These are phyloP conservation scores for Solanum sejunctum DNA, from an alignment of 257 asterid genomes.

Conservation along the genomic window DNA sequence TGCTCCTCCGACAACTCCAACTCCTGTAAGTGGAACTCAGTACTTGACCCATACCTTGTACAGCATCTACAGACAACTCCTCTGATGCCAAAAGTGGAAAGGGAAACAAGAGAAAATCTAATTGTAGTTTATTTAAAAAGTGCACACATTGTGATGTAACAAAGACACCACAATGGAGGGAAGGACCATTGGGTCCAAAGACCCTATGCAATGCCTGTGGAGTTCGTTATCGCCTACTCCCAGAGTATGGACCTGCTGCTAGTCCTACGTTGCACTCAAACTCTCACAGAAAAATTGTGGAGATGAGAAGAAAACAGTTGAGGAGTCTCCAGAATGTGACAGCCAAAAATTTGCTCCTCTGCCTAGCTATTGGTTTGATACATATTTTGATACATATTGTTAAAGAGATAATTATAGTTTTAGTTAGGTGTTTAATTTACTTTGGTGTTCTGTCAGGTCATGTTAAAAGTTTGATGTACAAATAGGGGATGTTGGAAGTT, in stretches of 20 bases:
- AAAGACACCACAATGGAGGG: conserved; percentile 58
- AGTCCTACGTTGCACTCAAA: conserved; percentile 56
- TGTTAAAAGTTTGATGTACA: conserved; percentile 8
- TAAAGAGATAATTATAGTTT: conserved; percentile 7
- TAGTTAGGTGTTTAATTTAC: conserved; percentile 12
- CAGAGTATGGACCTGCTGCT: conserved; percentile 54
- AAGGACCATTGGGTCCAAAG: conserved; percentile 59
- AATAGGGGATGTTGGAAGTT: not conserved
- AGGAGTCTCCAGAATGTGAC: conserved; percentile 13
- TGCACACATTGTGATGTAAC: conserved; percentile 50
- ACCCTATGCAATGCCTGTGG: conserved; percentile 62
- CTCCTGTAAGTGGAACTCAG: too few species aligned
- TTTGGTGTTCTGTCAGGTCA: not conserved
- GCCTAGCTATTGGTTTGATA: conserved; percentile 28
- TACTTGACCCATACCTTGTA: not conserved
- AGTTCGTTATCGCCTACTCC: conserved; percentile 42
- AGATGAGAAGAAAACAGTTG: conserved; percentile 28
- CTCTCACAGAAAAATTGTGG: conserved; percentile 51
- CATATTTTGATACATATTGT: conserved; percentile 25
- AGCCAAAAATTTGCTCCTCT: conserved; percentile 23
- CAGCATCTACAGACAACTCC: conserved; percentile 12
- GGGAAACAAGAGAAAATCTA: conserved; percentile 11
- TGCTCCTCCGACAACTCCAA: too few species aligned
- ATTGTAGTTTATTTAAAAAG: conserved; percentile 7
- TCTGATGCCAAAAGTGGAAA: conserved; percentile 14